These are phyloP conservation scores for Monosporascus sp. DNA, from an alignment of 2,329 filamentous ascomycete species.

Conservation along the genomic window DNA sequence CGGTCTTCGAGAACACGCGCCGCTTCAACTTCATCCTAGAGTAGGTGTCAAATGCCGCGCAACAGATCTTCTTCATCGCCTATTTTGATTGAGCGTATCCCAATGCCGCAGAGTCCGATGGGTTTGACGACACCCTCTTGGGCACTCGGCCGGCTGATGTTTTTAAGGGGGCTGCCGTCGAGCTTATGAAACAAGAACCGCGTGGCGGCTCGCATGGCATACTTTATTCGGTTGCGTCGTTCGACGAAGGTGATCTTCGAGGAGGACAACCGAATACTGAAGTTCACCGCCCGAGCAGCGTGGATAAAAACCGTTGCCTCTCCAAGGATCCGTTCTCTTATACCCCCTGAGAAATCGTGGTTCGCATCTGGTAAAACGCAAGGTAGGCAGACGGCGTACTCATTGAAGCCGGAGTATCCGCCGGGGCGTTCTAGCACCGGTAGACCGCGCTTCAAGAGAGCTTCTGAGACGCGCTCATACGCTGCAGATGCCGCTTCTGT, in stretches of 20 bases:
- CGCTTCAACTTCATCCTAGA: constrained; percentile 7
- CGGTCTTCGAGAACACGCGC: constrained; percentile 11
- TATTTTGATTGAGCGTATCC: constrained; percentile 54
- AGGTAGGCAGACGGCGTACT: constrained; percentile 41
- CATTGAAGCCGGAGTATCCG: constrained; percentile 17
- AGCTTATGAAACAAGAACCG: constrained; percentile 21
- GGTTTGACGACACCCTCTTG: constrained; percentile 35
- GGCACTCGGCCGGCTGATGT: constrained; percentile 22
- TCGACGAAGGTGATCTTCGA: constrained; percentile 46
- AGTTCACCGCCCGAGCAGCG: constrained; percentile 62
- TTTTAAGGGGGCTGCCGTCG: constrained; percentile 14
- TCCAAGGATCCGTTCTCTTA: constrained; percentile 34
- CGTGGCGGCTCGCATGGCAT: constrained; percentile 24
- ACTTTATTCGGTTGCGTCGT: constrained; percentile 41
- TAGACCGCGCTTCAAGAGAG: constrained; percentile 28
- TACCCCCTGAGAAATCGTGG: constrained; percentile 40
- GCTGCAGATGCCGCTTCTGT: constrained; percentile 36
- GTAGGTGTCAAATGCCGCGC: constrained; percentile 22
- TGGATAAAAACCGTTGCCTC: constrained; percentile 51
- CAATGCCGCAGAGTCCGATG: constrained; percentile 37
- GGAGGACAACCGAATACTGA: constrained; percentile 48
- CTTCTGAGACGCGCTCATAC: constrained; percentile 36
- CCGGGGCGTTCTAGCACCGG: constrained; percentile 10
- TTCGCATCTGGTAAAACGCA: constrained; percentile 38
- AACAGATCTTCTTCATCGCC: constrained; percentile 51